These are phyloP conservation scores for Debaryomyces coudertii DNA, from an alignment of 1,139 yeast species.

Conservation along the genomic window DNA sequence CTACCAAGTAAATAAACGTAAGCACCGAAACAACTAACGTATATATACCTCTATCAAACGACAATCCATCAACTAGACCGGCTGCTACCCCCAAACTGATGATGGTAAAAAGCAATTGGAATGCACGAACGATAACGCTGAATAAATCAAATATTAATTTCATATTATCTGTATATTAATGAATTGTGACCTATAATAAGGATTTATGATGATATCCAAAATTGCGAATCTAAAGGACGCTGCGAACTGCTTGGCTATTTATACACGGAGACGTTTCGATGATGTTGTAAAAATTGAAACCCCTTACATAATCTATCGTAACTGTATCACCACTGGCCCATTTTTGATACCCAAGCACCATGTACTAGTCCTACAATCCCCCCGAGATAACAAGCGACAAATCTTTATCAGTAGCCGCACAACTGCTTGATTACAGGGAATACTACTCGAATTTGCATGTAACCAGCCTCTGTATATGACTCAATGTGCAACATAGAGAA, in stretches of 20 bases:
- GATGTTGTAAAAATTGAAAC: background rate
- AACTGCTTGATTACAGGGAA: too few species aligned
- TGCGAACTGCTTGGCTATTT: background rate
- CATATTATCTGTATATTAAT: background rate
- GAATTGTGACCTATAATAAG: background rate
- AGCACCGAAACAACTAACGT: slow-evolving; percentile 27
- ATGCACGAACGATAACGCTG: slow-evolving; percentile 11
- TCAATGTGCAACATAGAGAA: too few species aligned
- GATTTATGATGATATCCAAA: background rate
- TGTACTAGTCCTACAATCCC: too few species aligned
- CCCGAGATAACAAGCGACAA: too few species aligned
- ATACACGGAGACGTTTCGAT: background rate
- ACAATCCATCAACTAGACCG: slow-evolving; percentile 19
- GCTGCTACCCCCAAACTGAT: slow-evolving; percentile 31
- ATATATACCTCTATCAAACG: slow-evolving; percentile 21
- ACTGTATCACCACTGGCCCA: background rate
- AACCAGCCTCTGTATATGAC: too few species aligned
- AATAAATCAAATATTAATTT: background rate
- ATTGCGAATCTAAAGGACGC: background rate
- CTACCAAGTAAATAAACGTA: slow-evolving; percentile 25
- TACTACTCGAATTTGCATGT: too few species aligned
- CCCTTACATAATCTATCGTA: slow-evolving; percentile 3
- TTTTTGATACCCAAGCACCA: background rate
- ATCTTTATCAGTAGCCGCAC: too few species aligned
- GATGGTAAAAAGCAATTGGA: slow-evolving; percentile 29